phyloP scores from a whole-genome alignment of 371 early-diverging fungal genomes.

The Blyttiomyces sp. region DNA sequence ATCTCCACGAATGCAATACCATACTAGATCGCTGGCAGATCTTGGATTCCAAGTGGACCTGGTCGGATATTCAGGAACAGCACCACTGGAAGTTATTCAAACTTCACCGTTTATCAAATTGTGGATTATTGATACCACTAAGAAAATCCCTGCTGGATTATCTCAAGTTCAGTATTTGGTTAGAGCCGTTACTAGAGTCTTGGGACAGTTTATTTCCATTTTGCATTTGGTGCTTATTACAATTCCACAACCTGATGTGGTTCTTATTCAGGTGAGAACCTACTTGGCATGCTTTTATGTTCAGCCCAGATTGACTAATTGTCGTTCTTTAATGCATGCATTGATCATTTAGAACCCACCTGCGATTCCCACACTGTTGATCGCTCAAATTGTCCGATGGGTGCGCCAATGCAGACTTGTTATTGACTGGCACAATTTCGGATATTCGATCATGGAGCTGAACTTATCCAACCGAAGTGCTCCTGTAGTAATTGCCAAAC shows the following conservation, averaged over 20 bases:
- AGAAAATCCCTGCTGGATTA: constrained; percentile 15
- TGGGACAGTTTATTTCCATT: constrained; percentile 44
- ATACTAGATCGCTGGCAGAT: constrained; percentile 77
- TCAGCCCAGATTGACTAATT: neutral
- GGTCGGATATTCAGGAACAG: constrained; percentile 75
- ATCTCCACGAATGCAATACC: constrained; percentile 94
- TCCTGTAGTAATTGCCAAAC: constrained; percentile 59
- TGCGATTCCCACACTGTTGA: constrained; percentile 83
- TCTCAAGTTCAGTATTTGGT: constrained; percentile 18
- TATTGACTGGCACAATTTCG: constrained; percentile 98
- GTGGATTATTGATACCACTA: constrained; percentile 19
- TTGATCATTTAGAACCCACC: constrained; percentile 87
- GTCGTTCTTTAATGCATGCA: neutral
- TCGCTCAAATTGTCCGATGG: constrained; percentile 64
- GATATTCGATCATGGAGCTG: constrained; percentile 79
- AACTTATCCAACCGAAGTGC: constrained; percentile 58
- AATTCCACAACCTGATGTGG: constrained; percentile 55
- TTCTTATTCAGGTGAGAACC: constrained; percentile 78
- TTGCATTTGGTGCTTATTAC: constrained; percentile 32
- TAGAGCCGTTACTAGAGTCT: constrained; percentile 26
- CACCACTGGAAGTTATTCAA: constrained; percentile 6
- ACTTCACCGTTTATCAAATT: constrained; percentile 4
- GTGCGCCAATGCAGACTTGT: constrained; percentile 66
- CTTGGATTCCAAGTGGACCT: constrained; percentile 73
- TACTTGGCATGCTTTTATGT: neutral